Evolutionary conservation across 345 rosid genomes (phyloP).

Genomic region (Raphanus sativus): DNA sequence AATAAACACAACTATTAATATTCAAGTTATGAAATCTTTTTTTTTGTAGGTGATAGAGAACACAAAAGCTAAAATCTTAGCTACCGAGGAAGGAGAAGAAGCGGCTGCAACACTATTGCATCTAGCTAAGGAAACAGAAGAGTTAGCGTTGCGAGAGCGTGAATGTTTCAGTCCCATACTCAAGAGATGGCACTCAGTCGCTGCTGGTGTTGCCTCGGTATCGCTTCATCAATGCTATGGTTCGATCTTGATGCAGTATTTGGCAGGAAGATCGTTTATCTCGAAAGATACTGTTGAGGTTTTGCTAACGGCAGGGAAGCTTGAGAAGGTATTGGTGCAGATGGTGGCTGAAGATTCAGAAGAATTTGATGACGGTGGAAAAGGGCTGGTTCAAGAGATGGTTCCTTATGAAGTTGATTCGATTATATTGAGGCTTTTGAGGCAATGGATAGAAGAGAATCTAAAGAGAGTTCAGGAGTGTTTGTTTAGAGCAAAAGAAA

Average conservation of each 20-base stretch:
- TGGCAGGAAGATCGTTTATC: conserved; percentile 49
- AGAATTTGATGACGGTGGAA: conserved; percentile 89
- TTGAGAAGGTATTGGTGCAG: conserved; percentile 78
- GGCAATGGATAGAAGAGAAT: conserved; percentile 68
- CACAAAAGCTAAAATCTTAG: conserved; percentile 43
- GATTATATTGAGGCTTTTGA: conserved; percentile 50
- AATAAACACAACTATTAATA: background rate
- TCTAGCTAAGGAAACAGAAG: conserved; percentile 75
- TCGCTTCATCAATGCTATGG: conserved; percentile 80
- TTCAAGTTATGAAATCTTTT: background rate
- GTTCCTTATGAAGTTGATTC: conserved; percentile 83
- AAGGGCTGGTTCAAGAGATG: conserved; percentile 74
- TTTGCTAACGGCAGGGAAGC: conserved; percentile 72
- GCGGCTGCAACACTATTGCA: conserved; percentile 56
- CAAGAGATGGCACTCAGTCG: conserved; percentile 68
- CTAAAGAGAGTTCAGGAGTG: conserved; percentile 49
- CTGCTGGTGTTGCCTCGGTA: conserved; percentile 67
- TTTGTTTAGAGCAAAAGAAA: conserved; percentile 59
- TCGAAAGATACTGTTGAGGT: conserved; percentile 60
- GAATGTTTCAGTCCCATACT: conserved; percentile 73
- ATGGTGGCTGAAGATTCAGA: conserved; percentile 86
- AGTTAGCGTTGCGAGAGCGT: conserved; percentile 71
- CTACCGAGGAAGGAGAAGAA: conserved; percentile 49
- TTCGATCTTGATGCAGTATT: conserved; percentile 64
- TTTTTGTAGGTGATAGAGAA: conserved; percentile 54